Evolutionary conservation across 176 grass and related monocot genomes (phyloP).

Genomic region (Hordeum marinum): DNA sequence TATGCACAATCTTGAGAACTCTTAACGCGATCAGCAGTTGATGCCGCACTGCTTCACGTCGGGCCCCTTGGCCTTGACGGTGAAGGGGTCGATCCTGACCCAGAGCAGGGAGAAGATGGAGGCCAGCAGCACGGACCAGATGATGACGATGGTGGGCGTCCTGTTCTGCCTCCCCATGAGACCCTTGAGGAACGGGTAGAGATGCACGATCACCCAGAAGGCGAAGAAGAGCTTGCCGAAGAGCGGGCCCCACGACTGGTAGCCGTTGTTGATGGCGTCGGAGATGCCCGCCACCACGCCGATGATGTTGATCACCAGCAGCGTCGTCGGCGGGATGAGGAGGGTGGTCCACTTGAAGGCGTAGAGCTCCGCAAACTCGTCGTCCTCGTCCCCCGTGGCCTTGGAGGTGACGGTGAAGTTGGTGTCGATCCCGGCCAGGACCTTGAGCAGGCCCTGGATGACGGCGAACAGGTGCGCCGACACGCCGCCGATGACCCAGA

Average conservation of each 20-base stretch:
- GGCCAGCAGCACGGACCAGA: constrained; percentile 85
- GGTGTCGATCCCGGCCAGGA: constrained; percentile 82
- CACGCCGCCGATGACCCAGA: constrained; percentile 99
- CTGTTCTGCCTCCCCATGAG: constrained; percentile 93
- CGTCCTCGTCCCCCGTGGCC: constrained; percentile 64
- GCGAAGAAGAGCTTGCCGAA: constrained; percentile 95
- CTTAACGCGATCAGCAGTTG: constrained; percentile 53
- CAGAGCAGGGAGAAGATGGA: constrained; percentile 98
- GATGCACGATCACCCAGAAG: constrained; percentile 95
- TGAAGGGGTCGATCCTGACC: constrained; percentile 90
- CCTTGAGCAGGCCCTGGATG: constrained; percentile 93
- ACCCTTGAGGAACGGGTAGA: constrained; percentile 97
- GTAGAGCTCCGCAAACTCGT: constrained; percentile 83
- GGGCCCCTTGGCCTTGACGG: constrained; percentile 73
- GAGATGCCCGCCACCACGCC: constrained; percentile 91
- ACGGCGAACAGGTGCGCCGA: constrained; percentile 91
- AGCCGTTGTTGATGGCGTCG: constrained; percentile 92
- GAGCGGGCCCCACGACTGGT: constrained; percentile 83
- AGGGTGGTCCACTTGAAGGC: constrained; percentile 98
- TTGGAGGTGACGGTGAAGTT: constrained; percentile 98
- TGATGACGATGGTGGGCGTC: constrained; percentile 92
- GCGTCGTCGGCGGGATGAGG: constrained; percentile 83
- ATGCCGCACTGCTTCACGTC: constrained; percentile 86
- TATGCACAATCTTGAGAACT: constrained; percentile 44
- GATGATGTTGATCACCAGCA: constrained; percentile 90